Evolutionary conservation across 208 protist species (phyloP).

Genomic region (Acanthamoeba triangularis): DNA sequence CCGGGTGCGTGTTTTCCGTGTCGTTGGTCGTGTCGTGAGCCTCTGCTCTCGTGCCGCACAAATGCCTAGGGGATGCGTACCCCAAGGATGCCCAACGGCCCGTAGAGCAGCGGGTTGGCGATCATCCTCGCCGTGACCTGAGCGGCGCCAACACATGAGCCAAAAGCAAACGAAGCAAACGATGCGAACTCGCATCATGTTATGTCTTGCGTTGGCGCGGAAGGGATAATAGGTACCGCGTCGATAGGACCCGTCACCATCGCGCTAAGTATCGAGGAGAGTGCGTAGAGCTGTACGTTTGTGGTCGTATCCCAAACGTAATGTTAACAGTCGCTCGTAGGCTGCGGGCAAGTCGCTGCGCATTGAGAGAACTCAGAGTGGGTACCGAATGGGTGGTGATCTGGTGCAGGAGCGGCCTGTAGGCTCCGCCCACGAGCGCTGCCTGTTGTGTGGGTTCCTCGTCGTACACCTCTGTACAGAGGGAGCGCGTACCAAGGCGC

Average conservation of each 20-base stretch:
- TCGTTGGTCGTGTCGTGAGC: not conserved
- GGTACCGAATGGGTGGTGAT: not conserved
- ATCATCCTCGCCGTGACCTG: slow-evolving; percentile 1
- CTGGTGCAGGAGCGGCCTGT: slow-evolving; percentile 15
- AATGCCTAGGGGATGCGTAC: not conserved
- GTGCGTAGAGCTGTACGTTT: not conserved
- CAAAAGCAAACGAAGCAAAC: not conserved
- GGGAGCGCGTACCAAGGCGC: too few relatives aligned
- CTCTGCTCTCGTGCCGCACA: not conserved
- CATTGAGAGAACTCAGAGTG: not conserved
- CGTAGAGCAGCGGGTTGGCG: slow-evolving; percentile 1
- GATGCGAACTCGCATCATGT: not conserved
- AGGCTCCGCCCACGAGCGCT: not conserved
- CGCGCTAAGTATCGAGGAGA: not conserved
- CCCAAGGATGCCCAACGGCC: not conserved
- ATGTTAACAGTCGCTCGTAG: not conserved
- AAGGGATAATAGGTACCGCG: not conserved
- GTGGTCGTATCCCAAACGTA: too few relatives aligned
- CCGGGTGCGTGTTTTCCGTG: not conserved
- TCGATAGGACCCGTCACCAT: not conserved
- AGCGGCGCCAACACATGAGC: not conserved
- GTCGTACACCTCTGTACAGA: not conserved
- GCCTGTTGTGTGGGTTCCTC: not conserved
- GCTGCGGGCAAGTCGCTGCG: not conserved
- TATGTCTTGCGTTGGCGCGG: not conserved